Evolutionary conservation across 192 early-diverging fungal genomes (phyloP).

Genomic region (Radiomyces spectabilis): DNA sequence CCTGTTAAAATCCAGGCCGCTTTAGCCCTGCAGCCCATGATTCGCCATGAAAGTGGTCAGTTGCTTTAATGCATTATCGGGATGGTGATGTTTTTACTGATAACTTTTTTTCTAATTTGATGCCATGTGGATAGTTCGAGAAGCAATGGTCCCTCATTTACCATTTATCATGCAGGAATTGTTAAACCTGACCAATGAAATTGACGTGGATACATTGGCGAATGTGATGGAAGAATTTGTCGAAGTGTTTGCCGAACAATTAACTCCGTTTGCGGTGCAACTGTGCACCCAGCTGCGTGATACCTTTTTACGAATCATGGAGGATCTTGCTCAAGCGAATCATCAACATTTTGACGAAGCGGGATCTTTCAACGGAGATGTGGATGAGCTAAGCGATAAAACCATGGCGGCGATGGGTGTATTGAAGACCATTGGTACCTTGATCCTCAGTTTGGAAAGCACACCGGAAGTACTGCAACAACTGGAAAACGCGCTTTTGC

Average conservation of each 20-base stretch:
- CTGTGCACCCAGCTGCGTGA: constrained; percentile 80
- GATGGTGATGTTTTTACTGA: too few species aligned
- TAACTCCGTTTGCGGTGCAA: constrained; percentile 89
- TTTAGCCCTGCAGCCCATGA: constrained; percentile 71
- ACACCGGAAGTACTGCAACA: constrained; percentile 72
- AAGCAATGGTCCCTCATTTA: constrained; percentile 73
- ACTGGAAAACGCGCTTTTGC: constrained; percentile 73
- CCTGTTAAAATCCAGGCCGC: constrained; percentile 87
- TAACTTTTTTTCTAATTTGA: neutral
- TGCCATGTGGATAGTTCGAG: constrained; percentile 33
- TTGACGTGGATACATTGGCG: constrained; percentile 87
- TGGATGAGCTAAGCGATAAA: constrained; percentile 72
- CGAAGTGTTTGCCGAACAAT: constrained; percentile 80
- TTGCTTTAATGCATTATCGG: too few species aligned
- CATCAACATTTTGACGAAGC: too few species aligned
- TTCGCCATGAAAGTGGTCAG: constrained; percentile 57
- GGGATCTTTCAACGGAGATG: constrained; percentile 25
- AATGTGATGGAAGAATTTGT: constrained; percentile 88
- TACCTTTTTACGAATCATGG: constrained; percentile 81
- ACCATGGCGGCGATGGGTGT: constrained; percentile 86
- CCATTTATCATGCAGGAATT: constrained; percentile 83
- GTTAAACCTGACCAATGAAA: constrained; percentile 82
- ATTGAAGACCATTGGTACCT: constrained; percentile 81
- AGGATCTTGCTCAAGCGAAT: constrained; percentile 52
- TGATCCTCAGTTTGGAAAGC: constrained; percentile 80